Conservation (phyloP, 257 asterid species). For the Craterostigma plantagineum region DNA sequence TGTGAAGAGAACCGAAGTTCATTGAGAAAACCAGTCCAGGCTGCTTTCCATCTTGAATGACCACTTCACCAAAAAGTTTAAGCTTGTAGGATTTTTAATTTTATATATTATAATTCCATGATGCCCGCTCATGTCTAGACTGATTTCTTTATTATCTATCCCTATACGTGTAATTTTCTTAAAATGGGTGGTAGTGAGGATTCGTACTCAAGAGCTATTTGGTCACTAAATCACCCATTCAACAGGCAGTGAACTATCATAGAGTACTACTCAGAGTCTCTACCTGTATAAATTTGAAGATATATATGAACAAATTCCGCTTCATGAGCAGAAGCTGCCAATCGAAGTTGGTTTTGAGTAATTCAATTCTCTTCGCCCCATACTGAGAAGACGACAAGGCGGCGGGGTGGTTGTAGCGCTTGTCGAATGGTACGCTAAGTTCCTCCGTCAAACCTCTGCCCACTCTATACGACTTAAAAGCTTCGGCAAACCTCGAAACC, state of each 20-base stretch:
- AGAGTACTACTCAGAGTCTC: conserved; percentile 5
- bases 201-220: too few relatives aligned
- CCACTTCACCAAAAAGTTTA: too few relatives aligned
- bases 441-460: conserved; percentile 58
- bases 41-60: too few relatives aligned
- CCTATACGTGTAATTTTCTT: too few relatives aligned
- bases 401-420: conserved; percentile 80
- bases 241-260: too few relatives aligned
- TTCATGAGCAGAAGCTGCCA: conserved; percentile 87
- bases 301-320: conserved; percentile 70
- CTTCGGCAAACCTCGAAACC: conserved; percentile 60
- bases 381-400: conserved; percentile 61
- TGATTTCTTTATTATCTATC: too few relatives aligned
- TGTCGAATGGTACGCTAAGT: conserved; percentile 51
- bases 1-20: conserved; percentile 8
- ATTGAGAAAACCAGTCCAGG: too few relatives aligned
- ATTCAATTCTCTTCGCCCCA: conserved; percentile 62
- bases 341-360: conserved; percentile 55
- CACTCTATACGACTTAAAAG: conserved; percentile 35
- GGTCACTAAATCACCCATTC: too few relatives aligned
- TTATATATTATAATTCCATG: too few relatives aligned
- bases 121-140: too few relatives aligned
- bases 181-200: too few relatives aligned
- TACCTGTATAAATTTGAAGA: conserved; percentile 88
- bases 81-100: too few relatives aligned